Percentiles rank a stretch among this genome's conserved stretches.
Conservation (phyloP, 768 basidiomycete species). For the Daedaleopsis nitida region DNA sequence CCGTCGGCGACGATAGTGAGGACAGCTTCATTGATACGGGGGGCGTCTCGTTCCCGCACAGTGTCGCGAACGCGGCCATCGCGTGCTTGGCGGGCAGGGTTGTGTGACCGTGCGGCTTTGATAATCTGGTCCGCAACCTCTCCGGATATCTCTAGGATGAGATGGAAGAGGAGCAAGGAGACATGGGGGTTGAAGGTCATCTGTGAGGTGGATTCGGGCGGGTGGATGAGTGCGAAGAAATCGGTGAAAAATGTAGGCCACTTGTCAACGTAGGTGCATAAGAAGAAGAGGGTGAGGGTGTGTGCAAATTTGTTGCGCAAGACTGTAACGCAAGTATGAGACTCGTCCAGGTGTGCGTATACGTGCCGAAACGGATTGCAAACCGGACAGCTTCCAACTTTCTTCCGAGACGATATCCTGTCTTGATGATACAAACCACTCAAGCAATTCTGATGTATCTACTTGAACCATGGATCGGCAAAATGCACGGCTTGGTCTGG, state of each 20-base stretch:
- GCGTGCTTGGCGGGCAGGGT: constrained; percentile 67
- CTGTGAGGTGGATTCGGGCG: constrained; percentile 54
- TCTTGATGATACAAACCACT: too few species aligned
- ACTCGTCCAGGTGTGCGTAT: not conserved
- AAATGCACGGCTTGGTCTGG: too few species aligned
- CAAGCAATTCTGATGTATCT: too few species aligned
- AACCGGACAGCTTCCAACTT: too few species aligned
- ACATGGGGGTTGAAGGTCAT: constrained; percentile 80
- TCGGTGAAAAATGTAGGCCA: constrained; percentile 87
- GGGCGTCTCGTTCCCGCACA: constrained; percentile 88
- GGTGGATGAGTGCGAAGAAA: constrained; percentile 72
- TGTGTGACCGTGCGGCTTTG: constrained; percentile 81
- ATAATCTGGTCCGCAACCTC: constrained; percentile 97
- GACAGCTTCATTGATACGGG: constrained; percentile 83
- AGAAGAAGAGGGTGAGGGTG: constrained; percentile 85
- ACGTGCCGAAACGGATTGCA: too few species aligned
- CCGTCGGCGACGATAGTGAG: constrained; percentile 79
- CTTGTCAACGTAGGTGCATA: constrained; percentile 82
- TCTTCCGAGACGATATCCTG: too few species aligned
- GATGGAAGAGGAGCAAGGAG: constrained; percentile 85
- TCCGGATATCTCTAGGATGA: constrained; percentile 92
- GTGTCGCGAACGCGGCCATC: constrained; percentile 88
- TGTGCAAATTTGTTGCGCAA: constrained; percentile 95
- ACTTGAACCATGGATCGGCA: too few species aligned
- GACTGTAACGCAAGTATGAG: constrained; percentile 46